Conservation (phyloP, 164 flowering plant species). For the Vitis amurensis region DNA sequence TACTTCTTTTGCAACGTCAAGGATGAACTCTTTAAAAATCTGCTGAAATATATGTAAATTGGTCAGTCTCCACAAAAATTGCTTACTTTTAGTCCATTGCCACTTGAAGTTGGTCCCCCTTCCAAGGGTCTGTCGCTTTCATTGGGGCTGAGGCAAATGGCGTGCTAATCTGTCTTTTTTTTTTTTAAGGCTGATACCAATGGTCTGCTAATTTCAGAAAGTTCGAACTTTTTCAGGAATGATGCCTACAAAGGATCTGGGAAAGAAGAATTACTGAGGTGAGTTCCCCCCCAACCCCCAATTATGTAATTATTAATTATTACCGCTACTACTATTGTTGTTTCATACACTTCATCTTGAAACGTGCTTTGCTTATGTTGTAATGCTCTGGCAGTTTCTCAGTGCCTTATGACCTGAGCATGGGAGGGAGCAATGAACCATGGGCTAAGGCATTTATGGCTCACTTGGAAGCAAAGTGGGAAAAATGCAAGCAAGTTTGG, state of each 20-base stretch:
- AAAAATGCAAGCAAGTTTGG: conserved; percentile 61
- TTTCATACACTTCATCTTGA: too few species aligned
- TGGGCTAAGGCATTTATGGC: conserved; percentile 71
- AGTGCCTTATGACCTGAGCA: conserved; percentile 83
- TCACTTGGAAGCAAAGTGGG: conserved; percentile 46
- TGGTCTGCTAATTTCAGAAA: conserved; percentile 6
- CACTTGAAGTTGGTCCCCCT: not conserved
- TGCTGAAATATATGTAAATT: too few species aligned
- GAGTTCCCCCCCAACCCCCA: not conserved
- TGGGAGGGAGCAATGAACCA: conserved; percentile 68
- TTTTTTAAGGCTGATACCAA: not conserved
- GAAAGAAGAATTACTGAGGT: conserved; percentile 80
- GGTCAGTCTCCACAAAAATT: too few species aligned
- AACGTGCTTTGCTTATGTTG: not conserved
- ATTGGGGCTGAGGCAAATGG: not conserved
- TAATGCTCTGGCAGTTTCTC: conserved; percentile 56
- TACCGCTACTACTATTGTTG: too few species aligned
- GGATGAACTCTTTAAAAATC: too few species aligned
- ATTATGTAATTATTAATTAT: too few species aligned
- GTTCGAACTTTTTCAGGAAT: conserved; percentile 38
- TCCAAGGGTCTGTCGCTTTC: not conserved
- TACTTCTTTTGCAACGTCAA: too few species aligned
- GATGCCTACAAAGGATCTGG: conserved; percentile 28
- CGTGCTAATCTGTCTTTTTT: too few species aligned
- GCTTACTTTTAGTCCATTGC: too few species aligned